Evolutionary conservation across 176 grass and related monocot species (phyloP).

Genomic region (Oryza meyeriana): DNA sequence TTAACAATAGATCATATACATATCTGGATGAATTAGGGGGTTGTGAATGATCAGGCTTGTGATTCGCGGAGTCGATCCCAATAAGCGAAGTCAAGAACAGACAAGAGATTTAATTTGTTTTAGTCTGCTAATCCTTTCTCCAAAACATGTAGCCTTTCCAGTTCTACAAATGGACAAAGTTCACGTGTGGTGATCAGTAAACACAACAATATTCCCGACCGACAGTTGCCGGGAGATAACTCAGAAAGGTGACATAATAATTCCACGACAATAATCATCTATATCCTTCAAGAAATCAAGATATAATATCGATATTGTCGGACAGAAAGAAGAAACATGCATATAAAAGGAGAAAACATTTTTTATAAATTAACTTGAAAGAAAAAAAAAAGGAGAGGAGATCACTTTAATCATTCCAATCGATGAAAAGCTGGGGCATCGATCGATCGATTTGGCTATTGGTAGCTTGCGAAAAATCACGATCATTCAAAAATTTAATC

Average conservation of each 20-base stretch:
- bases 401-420: constrained; percentile 29
- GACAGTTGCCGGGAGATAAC: constrained; percentile 7
- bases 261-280: neutral
- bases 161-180: constrained; percentile 24
- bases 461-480: constrained; percentile 26
- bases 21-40: too few relatives aligned
- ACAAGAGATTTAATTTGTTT: neutral
- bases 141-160: neutral
- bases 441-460: neutral
- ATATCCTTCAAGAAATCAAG: neutral
- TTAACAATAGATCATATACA: too few relatives aligned
- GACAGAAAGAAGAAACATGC: neutral
- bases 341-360: neutral
- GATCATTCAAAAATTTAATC: constrained; percentile 31
- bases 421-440: neutral
- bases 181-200: constrained; percentile 20
- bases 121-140: neutral
- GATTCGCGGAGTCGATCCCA: neutral
- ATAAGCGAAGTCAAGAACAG: neutral
- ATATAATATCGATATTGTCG: neutral
- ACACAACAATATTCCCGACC: constrained; percentile 9
- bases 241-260: neutral
- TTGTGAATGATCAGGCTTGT: neutral
- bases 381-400: neutral
- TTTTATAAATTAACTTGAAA: neutral